Conservation (phyloP, 2,329 filamentous ascomycete genomes). For the Fusarium brachygibbosum region DNA sequence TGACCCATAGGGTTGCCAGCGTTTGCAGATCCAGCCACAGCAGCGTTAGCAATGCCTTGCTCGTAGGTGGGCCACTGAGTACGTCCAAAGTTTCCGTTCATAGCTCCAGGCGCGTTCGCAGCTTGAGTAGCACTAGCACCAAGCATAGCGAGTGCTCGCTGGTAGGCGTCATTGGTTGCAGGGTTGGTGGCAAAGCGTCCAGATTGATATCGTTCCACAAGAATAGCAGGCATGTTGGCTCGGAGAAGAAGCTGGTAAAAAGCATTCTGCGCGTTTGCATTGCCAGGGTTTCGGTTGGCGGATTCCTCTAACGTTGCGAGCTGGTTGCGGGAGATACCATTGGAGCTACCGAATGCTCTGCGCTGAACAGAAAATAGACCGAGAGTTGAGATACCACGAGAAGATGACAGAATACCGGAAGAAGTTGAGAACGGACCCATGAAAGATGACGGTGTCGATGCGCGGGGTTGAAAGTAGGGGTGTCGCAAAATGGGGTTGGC, state of each 20-base stretch:
- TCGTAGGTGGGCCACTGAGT: slow-evolving; percentile 52
- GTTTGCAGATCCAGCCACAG: slow-evolving; percentile 41
- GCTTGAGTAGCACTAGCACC: slow-evolving; percentile 50
- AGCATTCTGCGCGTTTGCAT: slow-evolving; percentile 88
- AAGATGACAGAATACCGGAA: slow-evolving; percentile 37
- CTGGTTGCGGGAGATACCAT: slow-evolving; percentile 70
- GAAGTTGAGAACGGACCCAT: slow-evolving; percentile 47
- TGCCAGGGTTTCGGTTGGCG: slow-evolving; percentile 91
- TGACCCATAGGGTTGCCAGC: slow-evolving; percentile 66
- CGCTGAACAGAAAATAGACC: slow-evolving; percentile 40
- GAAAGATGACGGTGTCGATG: slow-evolving; percentile 38
- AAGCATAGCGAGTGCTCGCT: slow-evolving; percentile 72
- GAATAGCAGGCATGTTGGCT: slow-evolving; percentile 92
- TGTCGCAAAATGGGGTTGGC: slow-evolving; percentile 49
- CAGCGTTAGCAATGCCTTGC: slow-evolving; percentile 50
- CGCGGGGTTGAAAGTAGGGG: slow-evolving; percentile 46
- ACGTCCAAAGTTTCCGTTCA: slow-evolving; percentile 40
- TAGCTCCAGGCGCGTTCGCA: slow-evolving; percentile 40
- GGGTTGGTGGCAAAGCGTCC: slow-evolving; percentile 86
- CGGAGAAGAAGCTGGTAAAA: slow-evolving; percentile 93
- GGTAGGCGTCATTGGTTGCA: slow-evolving; percentile 82
- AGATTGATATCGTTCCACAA: slow-evolving; percentile 90
- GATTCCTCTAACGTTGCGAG: slow-evolving; percentile 90
- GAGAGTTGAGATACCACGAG: slow-evolving; percentile 41
- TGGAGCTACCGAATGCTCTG: slow-evolving; percentile 59